Conservation (phyloP, 2,329 filamentous ascomycete species). For the Penicillium sp. region DNA sequence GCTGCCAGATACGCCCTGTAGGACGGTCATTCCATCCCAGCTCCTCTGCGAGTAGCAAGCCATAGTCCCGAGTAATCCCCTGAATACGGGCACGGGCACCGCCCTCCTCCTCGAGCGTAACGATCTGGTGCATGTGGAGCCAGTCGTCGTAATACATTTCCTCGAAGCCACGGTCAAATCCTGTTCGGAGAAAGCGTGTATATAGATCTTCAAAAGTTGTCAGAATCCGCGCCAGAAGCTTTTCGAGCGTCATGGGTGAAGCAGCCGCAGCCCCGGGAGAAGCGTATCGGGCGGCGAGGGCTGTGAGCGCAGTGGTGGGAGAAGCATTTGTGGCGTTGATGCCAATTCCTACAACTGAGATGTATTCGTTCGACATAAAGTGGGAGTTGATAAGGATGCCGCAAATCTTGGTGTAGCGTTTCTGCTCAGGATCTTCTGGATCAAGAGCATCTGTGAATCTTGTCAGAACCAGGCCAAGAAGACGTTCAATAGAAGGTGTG, state of each 20-base stretch:
- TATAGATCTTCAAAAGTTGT: constrained; percentile 79
- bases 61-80: constrained; percentile 92
- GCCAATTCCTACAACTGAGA: constrained; percentile 83
- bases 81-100: constrained; percentile 75
- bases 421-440: constrained; percentile 56
- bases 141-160: constrained; percentile 78
- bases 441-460: constrained; percentile 65
- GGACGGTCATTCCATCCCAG: constrained; percentile 70
- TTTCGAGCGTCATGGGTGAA: constrained; percentile 73
- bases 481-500: background rate
- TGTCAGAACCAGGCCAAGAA: constrained; percentile 7
- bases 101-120: constrained; percentile 79
- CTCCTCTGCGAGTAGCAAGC: constrained; percentile 83
- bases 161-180: constrained; percentile 76
- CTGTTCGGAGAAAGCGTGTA: constrained; percentile 70
- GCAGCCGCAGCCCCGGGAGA: constrained; percentile 57
- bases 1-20: constrained; percentile 77
- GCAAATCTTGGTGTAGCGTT: constrained; percentile 81
- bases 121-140: constrained; percentile 78
- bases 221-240: constrained; percentile 79
- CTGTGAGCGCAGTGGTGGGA: constrained; percentile 85
- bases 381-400: constrained; percentile 90
- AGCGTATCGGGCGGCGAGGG: constrained; percentile 60
- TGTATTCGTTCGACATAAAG: constrained; percentile 77
- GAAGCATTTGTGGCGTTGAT: constrained; percentile 82